Conservation (phyloP, 805 yeast species). For the Priceomyces medius region DNA sequence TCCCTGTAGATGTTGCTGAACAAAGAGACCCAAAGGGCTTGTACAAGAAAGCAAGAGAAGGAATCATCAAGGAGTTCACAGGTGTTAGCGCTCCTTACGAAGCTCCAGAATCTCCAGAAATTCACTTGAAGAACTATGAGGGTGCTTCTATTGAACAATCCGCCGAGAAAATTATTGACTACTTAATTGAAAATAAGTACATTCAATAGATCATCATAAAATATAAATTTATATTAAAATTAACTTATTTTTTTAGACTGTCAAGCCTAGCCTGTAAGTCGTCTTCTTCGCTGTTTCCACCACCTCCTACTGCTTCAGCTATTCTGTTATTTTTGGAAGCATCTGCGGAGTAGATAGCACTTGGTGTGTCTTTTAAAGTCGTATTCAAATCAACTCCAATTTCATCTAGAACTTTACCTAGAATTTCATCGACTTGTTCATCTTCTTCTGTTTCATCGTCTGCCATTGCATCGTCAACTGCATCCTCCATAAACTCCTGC, state of each 20-base stretch:
- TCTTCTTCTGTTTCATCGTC: slow-evolving; percentile 70
- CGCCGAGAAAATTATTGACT: slow-evolving; percentile 68
- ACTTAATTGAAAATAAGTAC: slow-evolving; percentile 53
- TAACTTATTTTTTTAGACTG: slow-evolving; percentile 60
- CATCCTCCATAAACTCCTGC: slow-evolving; percentile 98
- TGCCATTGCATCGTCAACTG: slow-evolving; percentile 94
- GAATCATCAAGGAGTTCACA: slow-evolving; percentile 89
- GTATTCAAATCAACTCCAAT: slow-evolving; percentile 82
- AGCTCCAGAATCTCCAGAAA: slow-evolving; percentile 82
- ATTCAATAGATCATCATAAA: slow-evolving; percentile 17
- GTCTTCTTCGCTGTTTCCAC: slow-evolving; percentile 54
- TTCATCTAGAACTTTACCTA: slow-evolving; percentile 89
- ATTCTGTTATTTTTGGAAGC: slow-evolving; percentile 40
- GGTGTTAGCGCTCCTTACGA: slow-evolving; percentile 97
- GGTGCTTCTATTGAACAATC: slow-evolving; percentile 74
- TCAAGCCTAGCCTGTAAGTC: slow-evolving; percentile 87
- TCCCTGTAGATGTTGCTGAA: slow-evolving; percentile 92
- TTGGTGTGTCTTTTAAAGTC: slow-evolving; percentile 48
- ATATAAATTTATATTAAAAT: slow-evolving; percentile 1
- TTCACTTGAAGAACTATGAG: slow-evolving; percentile 70
- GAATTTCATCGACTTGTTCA: slow-evolving; percentile 88
- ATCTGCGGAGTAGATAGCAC: slow-evolving; percentile 32
- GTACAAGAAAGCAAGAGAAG: slow-evolving; percentile 95
- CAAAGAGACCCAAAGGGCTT: slow-evolving; percentile 96
- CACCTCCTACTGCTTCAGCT: slow-evolving; percentile 55